Conservation (phyloP, 2,329 filamentous ascomycete species). For the Colletotrichum tofieldiae region DNA sequence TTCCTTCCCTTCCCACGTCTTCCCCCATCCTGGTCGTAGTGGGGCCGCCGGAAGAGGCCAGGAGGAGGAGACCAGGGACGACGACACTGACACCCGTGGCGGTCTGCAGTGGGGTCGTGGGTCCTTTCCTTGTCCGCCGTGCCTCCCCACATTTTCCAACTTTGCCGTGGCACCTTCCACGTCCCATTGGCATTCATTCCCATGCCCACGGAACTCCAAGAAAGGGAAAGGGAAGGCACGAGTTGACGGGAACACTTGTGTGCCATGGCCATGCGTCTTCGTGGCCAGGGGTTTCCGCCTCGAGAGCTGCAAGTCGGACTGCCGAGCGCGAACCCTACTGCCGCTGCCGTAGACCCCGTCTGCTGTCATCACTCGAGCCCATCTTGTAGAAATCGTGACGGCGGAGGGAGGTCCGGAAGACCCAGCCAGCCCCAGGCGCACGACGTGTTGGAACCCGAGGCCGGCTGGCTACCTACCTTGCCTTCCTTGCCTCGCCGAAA, state of each 20-base stretch:
- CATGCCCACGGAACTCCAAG: constrained; percentile 2
- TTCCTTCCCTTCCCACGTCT: constrained; percentile 9
- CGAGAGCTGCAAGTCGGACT: neutral
- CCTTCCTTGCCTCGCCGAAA: neutral
- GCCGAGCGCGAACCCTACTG: neutral
- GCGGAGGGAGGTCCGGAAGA: constrained; percentile 8
- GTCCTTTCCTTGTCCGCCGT: constrained; percentile 1
- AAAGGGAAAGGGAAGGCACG: neutral
- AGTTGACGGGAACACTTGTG: neutral
- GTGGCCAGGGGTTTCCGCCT: neutral
- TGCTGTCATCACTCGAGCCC: neutral
- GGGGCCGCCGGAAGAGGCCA: neutral
- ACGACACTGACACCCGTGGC: constrained; percentile 7
- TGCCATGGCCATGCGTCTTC: neutral
- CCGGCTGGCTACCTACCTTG: neutral
- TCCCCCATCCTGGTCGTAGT: constrained; percentile 10
- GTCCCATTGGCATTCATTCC: constrained; percentile 1
- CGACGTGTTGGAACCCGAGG: neutral
- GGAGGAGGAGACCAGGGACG: constrained; percentile 23
- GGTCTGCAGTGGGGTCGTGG: neutral
- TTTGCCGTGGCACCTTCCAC: constrained; percentile 22
- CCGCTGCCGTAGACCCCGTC: neutral
- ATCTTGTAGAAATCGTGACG: neutral
- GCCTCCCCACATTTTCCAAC: constrained; percentile 32
- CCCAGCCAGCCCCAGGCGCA: neutral